Percentiles rank a stretch among this genome's conserved stretches.
Evolutionary conservation across 345 rosid species (phyloP).

Genomic region (Brassica juncea): DNA sequence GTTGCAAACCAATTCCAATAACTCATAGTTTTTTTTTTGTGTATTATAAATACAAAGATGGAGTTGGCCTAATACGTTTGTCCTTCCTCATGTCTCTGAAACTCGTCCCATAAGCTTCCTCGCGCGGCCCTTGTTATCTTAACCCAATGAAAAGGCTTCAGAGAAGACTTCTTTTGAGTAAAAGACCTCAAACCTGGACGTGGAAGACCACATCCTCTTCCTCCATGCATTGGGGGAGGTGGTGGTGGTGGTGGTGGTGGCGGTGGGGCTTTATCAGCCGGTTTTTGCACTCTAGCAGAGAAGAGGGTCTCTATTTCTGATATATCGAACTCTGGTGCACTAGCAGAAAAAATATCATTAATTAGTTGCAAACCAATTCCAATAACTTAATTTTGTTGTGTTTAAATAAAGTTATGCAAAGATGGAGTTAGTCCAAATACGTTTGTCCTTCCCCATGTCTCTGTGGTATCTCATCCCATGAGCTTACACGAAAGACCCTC

Average conservation of each 20-base stretch:
- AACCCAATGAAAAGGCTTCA: slow-evolving; percentile 35
- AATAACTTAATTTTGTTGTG: neutral
- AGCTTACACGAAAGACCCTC: slow-evolving; percentile 91
- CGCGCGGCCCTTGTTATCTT: slow-evolving; percentile 65
- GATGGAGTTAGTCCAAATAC: slow-evolving; percentile 48
- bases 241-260: neutral
- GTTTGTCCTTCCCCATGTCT: slow-evolving; percentile 60
- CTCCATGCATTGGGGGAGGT: neutral
- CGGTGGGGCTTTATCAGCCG: slow-evolving; percentile 48
- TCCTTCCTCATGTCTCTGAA: neutral
- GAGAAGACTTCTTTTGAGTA: slow-evolving; percentile 50
- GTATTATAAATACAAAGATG: neutral
- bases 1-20: neutral
- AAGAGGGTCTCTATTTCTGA: slow-evolving; percentile 87
- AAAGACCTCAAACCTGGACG: slow-evolving; percentile 18
- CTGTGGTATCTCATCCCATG: slow-evolving; percentile 88
- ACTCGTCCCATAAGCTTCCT: neutral
- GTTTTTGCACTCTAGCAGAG: slow-evolving; percentile 74
- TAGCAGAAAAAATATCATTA: too few relatives aligned
- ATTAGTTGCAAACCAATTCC: slow-evolving; percentile 10
- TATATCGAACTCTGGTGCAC: slow-evolving; percentile 90
- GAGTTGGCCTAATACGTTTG: neutral
- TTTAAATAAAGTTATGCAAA: slow-evolving; percentile 13
- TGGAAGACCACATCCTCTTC: neutral
- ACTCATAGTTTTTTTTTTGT: neutral